Percentiles rank a stretch among this genome's conserved stretches.
These are phyloP conservation scores for Grosmannia clavigera DNA, from an alignment of 2,329 filamentous ascomycete genomes.

Conservation along the genomic window DNA sequence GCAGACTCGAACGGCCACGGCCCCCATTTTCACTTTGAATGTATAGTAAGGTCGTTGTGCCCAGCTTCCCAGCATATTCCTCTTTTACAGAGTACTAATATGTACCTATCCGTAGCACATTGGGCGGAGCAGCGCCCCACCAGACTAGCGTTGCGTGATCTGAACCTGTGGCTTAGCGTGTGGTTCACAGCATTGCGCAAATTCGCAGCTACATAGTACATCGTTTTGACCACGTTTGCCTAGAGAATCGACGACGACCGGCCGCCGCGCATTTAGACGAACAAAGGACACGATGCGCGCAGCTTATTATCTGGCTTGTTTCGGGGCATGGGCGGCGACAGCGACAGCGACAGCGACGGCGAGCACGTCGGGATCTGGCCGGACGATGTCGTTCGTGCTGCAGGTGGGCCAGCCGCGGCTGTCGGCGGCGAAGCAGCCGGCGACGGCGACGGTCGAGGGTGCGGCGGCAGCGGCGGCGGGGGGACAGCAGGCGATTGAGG, in stretches of 20 bases:
- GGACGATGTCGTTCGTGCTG: conserved; percentile 6
- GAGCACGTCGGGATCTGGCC: neutral
- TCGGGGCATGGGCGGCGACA: neutral
- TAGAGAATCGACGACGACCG: too few species aligned
- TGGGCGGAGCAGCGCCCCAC: too few species aligned
- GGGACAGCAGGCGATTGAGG: neutral
- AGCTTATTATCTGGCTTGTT: neutral
- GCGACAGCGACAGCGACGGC: neutral
- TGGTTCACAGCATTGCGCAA: neutral
- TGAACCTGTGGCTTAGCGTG: neutral
- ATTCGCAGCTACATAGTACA: too few species aligned
- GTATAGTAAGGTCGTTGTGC: too few species aligned
- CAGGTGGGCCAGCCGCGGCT: conserved; percentile 8
- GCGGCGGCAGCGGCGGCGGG: neutral
- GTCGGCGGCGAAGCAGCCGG: neutral
- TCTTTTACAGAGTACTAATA: too few species aligned
- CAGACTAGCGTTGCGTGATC: neutral
- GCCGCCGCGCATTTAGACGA: conserved; percentile 15
- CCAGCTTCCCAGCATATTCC: too few species aligned
- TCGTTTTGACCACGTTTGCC: too few species aligned
- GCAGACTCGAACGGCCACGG: too few species aligned
- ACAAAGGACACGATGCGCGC: neutral
- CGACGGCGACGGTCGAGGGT: neutral
- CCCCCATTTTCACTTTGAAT: too few species aligned
- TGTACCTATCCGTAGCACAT: too few species aligned